Evolutionary conservation across 2,329 filamentous ascomycete species (phyloP), one percentile per base, ranked within the genome.

Genomic region (Coleophoma eucalyptorum): DNA sequence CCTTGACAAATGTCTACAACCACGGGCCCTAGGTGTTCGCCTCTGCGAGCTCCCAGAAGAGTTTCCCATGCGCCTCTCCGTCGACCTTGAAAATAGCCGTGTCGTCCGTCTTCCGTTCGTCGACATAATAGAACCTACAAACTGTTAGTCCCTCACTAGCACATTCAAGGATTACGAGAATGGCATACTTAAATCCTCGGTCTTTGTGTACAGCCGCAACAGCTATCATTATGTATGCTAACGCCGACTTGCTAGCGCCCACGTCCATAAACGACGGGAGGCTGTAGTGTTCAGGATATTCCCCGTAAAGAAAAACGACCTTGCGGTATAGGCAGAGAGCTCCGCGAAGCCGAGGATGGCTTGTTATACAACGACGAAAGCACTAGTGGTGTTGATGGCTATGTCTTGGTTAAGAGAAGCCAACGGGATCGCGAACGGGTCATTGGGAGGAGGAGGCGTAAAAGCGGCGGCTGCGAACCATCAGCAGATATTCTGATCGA

Each of bases 51-150:
- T 69, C 55, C 26, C 58, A 53, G 54, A 69, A 78, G 34, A 70
- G 51, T 4, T 69, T 61, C 2, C 53, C 72, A 58, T 75, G 72
- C 1, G 72, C 72, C n/a, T 67, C 62, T 11, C 72, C 74, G 46
- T 68, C 63, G 19, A 76, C 58, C 0, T 50, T 54, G 15, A 56
- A 65, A 32, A 51, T 58, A 7, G 55, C 57, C 8, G 66, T 61
- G 2, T 76, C 76, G 46, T 75, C 69, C 0, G 64, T 52, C n/a
- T 69, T 71, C 4, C 77, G 68, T 58, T 80, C 72, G 46, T 80
- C 76, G 7, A 64, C 71, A 50, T 75, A 80, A 55, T 78, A 79
- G 58, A 79, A 79, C 46, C 76, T 78, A 53, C 4, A 51, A 43
- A 34, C 16, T 40, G 21, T 52, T 47, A 51, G 43, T 53, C 38